phyloP scores from a whole-genome alignment of 306 rosid genomes.

The Lathyrus sativus region DNA sequence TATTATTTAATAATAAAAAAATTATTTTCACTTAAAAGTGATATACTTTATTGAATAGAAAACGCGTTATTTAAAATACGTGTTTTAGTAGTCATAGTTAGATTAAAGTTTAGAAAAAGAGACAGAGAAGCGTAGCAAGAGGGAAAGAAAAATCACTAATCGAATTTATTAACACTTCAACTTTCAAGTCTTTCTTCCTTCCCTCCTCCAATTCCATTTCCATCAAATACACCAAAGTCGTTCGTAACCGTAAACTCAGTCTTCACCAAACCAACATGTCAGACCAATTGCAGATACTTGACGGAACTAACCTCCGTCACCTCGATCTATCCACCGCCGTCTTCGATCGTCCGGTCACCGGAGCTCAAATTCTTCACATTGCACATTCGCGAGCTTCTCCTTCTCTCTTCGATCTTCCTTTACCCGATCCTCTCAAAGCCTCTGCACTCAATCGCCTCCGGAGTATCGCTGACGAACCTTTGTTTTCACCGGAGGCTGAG shows the following conservation, averaged over 20 bases:
- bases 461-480: conserved; percentile 27
- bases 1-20: too few relatives aligned
- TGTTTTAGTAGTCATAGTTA: not conserved
- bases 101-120: conserved; percentile 3
- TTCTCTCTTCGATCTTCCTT: conserved; percentile 60
- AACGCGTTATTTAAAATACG: not conserved
- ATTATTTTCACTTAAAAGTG: too few relatives aligned
- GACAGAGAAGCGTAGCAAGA: not conserved
- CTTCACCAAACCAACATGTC: conserved; percentile 60
- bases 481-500: conserved; percentile 38
- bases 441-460: conserved; percentile 61
- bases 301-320: conserved; percentile 61
- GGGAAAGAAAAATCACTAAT: not conserved
- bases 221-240: not conserved
- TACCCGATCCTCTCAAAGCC: conserved; percentile 59
- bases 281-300: conserved; percentile 66
- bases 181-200: conserved; percentile 18
- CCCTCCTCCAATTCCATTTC: not conserved
- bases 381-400: conserved; percentile 63
- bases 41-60: not conserved
- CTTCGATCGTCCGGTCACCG: conserved; percentile 43
- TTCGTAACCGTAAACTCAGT: not conserved
- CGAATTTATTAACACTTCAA: not conserved
- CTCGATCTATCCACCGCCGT: conserved; percentile 52
- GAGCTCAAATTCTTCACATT: conserved; percentile 63